Conservation (phyloP, 345 rosid species). For the Hirschfeldia incana region DNA sequence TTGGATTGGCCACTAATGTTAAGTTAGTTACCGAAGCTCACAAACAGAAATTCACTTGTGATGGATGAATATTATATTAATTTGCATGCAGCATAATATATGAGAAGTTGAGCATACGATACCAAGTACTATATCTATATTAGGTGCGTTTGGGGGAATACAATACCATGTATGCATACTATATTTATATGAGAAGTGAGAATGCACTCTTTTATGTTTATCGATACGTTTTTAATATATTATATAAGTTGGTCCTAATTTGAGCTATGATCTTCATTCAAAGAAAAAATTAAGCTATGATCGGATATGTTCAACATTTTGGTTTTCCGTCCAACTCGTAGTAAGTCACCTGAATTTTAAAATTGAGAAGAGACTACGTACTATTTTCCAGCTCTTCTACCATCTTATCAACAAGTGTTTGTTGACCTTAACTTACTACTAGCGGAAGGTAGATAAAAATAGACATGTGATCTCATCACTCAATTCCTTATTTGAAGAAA, state of each 20-base stretch:
- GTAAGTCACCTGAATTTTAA: no score
- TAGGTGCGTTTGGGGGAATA: not conserved
- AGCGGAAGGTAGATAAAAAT: not conserved
- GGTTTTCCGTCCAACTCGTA: no score
- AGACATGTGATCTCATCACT: no score
- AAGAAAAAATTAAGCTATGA: no score
- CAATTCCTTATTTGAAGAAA: not conserved
- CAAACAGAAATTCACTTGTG: slow-evolving; percentile 34
- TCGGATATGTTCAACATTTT: not conserved
- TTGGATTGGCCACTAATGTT: slow-evolving; percentile 70
- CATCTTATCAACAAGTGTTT: not conserved
- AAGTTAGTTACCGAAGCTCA: slow-evolving; percentile 59
- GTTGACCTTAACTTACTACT: not conserved
- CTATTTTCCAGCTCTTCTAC: not conserved
- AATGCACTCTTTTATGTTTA: not conserved
- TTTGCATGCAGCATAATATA: no score
- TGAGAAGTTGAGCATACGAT: no score
- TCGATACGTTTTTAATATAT: not conserved
- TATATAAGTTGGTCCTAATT: no score
- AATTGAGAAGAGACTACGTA: not conserved
- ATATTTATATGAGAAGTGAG: not conserved
- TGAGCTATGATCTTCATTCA: no score
- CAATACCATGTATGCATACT: not conserved
- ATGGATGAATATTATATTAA: not conserved
- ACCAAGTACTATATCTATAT: no score